Conservation (phyloP, 2,329 filamentous ascomycete genomes). For the Geosmithia flava region DNA sequence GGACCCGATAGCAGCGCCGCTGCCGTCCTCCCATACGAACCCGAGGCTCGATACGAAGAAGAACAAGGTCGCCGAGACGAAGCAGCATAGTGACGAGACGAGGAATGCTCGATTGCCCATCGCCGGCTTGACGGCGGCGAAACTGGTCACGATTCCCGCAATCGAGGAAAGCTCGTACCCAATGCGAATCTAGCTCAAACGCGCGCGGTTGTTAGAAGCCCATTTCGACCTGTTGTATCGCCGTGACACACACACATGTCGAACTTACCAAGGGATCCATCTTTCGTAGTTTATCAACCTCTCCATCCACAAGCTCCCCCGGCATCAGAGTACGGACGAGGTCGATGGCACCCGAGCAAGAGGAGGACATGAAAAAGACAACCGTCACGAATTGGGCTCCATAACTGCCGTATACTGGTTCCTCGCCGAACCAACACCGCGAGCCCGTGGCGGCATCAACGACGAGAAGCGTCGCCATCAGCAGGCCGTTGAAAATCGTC, state of each 20-base stretch:
- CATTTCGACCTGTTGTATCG: no score
- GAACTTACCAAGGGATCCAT: constrained; percentile 25
- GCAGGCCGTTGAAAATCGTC: constrained; percentile 29
- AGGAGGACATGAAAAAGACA: constrained; percentile 28
- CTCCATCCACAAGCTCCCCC: constrained; percentile 35
- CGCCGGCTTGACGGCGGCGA: constrained; percentile 33
- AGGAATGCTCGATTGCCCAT: constrained; percentile 38
- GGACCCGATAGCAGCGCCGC: no score
- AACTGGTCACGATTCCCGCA: constrained; percentile 31
- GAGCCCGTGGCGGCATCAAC: constrained; percentile 35
- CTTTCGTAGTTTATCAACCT: constrained; percentile 33
- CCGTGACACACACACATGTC: no score
- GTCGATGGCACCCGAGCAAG: constrained; percentile 36
- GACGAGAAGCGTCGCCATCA: constrained; percentile 32
- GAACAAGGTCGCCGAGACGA: constrained; percentile 25
- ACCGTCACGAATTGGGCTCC: constrained; percentile 33
- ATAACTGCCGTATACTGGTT: constrained; percentile 12
- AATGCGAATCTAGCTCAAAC: constrained; percentile 20
- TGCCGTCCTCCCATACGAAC: constrained; percentile 6
- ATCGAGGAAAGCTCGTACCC: constrained; percentile 36
- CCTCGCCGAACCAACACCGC: constrained; percentile 15
- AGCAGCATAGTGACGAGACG: constrained; percentile 34
- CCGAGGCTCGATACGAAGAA: constrained; percentile 30
- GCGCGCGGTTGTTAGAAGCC: background rate
- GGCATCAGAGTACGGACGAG: constrained; percentile 37